These are phyloP conservation scores for Pisolithus albus DNA, from an alignment of 768 basidiomycete species.

Conservation along the genomic window DNA sequence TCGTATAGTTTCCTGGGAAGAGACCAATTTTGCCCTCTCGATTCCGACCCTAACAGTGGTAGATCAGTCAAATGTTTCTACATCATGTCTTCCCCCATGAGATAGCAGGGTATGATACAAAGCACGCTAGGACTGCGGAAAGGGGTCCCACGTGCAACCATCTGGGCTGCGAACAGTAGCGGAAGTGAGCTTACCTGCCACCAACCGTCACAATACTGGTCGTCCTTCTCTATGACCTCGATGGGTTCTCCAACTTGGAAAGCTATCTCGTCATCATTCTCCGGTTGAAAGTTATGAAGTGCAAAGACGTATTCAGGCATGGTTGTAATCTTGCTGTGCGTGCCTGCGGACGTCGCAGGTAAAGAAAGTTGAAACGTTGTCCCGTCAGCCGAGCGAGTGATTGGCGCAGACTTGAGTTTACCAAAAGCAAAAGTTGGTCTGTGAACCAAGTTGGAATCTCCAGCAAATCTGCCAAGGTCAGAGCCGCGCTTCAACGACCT, in stretches of 20 bases:
- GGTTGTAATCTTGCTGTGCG: slow-evolving; percentile 3
- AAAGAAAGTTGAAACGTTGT: background rate
- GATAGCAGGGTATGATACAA: background rate
- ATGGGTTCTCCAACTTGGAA: slow-evolving; percentile 84
- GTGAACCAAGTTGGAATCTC: too few relatives aligned
- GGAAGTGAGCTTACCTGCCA: slow-evolving; percentile 57
- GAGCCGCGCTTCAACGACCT: too few relatives aligned
- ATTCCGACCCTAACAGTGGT: slow-evolving; percentile 64
- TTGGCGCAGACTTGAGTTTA: background rate
- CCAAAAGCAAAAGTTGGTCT: too few relatives aligned
- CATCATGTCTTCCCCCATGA: background rate
- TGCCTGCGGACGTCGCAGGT: background rate
- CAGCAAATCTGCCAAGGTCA: too few relatives aligned
- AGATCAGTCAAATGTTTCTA: background rate
- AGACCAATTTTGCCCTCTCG: slow-evolving; percentile 75
- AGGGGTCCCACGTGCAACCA: background rate
- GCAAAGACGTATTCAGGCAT: slow-evolving; percentile 87
- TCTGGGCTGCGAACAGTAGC: slow-evolving; percentile 1
- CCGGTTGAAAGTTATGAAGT: slow-evolving; percentile 80
- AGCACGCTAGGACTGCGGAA: background rate
- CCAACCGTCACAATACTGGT: slow-evolving; percentile 92
- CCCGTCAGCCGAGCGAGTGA: background rate
- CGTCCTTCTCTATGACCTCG: slow-evolving; percentile 89
- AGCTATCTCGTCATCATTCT: slow-evolving; percentile 89
- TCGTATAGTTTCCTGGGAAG: slow-evolving; percentile 87